phyloP scores from a whole-genome alignment of 257 asterid species.

The Ophiorrhiza pumila region DNA sequence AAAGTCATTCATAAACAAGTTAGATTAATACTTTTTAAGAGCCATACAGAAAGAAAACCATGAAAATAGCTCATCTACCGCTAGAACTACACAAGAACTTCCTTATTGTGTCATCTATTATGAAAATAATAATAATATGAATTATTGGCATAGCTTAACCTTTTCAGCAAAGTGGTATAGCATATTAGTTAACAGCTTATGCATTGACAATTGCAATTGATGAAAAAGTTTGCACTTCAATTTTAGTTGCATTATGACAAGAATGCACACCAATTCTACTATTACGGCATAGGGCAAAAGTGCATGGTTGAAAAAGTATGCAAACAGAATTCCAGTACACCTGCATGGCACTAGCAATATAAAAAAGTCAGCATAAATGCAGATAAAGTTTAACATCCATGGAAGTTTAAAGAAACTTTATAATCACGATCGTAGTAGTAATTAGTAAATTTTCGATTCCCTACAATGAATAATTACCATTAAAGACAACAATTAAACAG shows the following conservation, averaged over 20 bases:
- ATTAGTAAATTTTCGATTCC: not conserved
- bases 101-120: not conserved
- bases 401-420: not conserved
- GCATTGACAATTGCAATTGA: not conserved
- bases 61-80: not conserved
- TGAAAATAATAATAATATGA: not conserved
- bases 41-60: not conserved
- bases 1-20: not conserved
- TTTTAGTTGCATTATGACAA: not conserved
- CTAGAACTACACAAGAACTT: not conserved
- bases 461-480: not conserved
- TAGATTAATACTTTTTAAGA: not conserved
- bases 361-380: not conserved
- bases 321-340: not conserved
- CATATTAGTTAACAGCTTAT: not conserved
- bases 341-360: not conserved
- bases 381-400: not conserved
- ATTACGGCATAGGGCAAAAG: not conserved
- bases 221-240: not conserved
- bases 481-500: not conserved
- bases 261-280: not conserved
- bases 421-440: not conserved
- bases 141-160: not conserved
- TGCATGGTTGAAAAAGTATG: not conserved
- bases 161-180: not conserved